Conservation (phyloP, 768 basidiomycete species). For the Phylloporus sp. region DNA sequence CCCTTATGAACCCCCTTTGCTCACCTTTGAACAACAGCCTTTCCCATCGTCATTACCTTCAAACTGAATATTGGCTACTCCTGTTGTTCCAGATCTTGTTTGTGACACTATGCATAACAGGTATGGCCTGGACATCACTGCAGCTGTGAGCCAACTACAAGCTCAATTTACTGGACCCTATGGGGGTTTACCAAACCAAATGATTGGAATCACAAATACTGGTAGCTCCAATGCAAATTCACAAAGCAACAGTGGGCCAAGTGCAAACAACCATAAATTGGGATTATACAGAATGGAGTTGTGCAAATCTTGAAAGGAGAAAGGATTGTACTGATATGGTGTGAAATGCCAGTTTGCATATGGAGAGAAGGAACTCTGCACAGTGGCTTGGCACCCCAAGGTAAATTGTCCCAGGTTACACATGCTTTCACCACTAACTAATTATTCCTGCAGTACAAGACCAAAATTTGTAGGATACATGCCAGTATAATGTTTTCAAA, state of each 20-base stretch:
- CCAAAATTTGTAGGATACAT: too few relatives aligned
- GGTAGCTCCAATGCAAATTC: slow-evolving; percentile 27
- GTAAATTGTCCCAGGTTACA: slow-evolving; percentile 37
- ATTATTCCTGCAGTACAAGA: too few relatives aligned
- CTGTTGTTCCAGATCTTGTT: too few relatives aligned
- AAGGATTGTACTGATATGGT: slow-evolving; percentile 80
- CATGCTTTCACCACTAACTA: slow-evolving; percentile 13
- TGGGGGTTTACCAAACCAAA: slow-evolving; percentile 44
- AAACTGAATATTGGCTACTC: too few relatives aligned
- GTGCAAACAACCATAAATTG: slow-evolving; percentile 86
- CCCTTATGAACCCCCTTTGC: too few relatives aligned
- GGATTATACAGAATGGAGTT: slow-evolving; percentile 90
- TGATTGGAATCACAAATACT: too few relatives aligned
- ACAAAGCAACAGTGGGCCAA: slow-evolving; percentile 58
- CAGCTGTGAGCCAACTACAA: slow-evolving; percentile 60
- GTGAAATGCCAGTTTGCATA: slow-evolving; percentile 92
- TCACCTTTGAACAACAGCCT: too few relatives aligned
- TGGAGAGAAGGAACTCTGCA: too few relatives aligned
- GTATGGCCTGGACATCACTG: slow-evolving; percentile 51
- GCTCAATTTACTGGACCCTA: slow-evolving; percentile 52
- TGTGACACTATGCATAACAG: too few relatives aligned
- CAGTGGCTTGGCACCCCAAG: too few relatives aligned
- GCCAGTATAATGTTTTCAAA: background rate
- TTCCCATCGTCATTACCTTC: too few relatives aligned
- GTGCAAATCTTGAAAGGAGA: too few relatives aligned